Conservation (phyloP, 495 filamentous ascomycete species). For the Lineolata rhizophorae region DNA sequence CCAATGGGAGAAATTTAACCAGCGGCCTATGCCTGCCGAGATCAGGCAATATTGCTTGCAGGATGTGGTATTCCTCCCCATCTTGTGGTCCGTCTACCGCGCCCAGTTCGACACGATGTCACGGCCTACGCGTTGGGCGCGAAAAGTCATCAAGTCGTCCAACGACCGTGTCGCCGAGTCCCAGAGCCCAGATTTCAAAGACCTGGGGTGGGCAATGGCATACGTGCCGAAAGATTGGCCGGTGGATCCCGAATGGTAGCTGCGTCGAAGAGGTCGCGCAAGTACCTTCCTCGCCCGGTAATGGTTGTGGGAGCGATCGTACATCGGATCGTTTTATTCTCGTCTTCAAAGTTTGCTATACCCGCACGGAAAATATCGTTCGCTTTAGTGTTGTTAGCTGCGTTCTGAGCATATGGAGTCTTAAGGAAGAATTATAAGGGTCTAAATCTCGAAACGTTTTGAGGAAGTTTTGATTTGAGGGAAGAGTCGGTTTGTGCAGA, state of each 20-base stretch:
- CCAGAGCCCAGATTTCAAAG: not conserved
- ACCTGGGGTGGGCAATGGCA: not conserved
- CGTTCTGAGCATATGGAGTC: too few species aligned
- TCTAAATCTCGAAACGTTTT: too few species aligned
- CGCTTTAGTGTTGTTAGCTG: too few species aligned
- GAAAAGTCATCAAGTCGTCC: not conserved
- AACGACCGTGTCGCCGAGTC: not conserved
- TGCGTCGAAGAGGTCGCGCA: too few species aligned
- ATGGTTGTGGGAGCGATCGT: too few species aligned
- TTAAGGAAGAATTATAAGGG: too few species aligned
- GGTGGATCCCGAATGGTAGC: not conserved
- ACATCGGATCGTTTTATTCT: too few species aligned
- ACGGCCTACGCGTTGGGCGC: not conserved
- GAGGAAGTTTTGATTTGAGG: too few species aligned
- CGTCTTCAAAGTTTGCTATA: too few species aligned
- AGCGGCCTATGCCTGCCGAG: slow-evolving; percentile 19
- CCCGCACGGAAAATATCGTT: too few species aligned
- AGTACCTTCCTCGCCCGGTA: too few species aligned
- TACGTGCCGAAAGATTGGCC: not conserved
- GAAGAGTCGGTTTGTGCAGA: too few species aligned
- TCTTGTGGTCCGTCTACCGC: slow-evolving; percentile 8
- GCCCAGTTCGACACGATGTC: not conserved
- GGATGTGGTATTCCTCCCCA: slow-evolving; percentile 23
- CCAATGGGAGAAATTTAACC: slow-evolving; percentile 24
- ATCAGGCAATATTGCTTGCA: slow-evolving; percentile 24